Evolutionary conservation across 768 basidiomycete genomes (phyloP).

Genomic region (Boletus vinaceobasis): DNA sequence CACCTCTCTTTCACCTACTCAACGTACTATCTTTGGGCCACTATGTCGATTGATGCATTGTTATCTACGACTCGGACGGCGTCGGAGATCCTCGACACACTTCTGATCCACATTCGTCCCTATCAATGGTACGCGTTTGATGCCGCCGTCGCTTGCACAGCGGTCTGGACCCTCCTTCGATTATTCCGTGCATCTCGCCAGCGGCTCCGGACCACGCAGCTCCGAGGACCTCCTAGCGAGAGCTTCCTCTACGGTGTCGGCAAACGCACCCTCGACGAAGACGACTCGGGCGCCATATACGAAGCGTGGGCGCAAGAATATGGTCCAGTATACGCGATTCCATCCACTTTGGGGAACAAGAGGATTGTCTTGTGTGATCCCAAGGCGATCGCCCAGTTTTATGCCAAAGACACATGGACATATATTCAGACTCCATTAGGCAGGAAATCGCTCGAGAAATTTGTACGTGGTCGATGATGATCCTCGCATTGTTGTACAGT

Average conservation of each 20-base stretch:
- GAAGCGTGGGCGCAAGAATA: constrained; percentile 22
- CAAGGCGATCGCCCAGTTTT: constrained; percentile 28
- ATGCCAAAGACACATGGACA: constrained; percentile 16
- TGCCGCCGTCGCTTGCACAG: background rate
- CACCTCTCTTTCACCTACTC: too few relatives aligned
- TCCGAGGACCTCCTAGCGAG: too few relatives aligned
- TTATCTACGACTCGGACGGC: background rate
- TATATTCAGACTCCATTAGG: constrained; percentile 41
- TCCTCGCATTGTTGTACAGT: background rate
- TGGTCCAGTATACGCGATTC: constrained; percentile 15
- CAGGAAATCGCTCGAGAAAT: constrained; percentile 29
- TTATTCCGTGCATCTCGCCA: too few relatives aligned
- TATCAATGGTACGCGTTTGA: background rate
- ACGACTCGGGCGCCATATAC: constrained; percentile 8
- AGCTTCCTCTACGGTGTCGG: constrained; percentile 16
- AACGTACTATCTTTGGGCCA: background rate
- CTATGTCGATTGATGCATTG: background rate
- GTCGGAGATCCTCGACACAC: background rate
- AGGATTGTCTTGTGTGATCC: constrained; percentile 37
- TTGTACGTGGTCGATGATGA: background rate
- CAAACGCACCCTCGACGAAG: background rate
- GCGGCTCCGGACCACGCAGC: too few relatives aligned
- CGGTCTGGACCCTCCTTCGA: too few relatives aligned
- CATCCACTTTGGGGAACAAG: constrained; percentile 9
- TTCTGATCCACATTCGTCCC: background rate